These are phyloP conservation scores for Vaccinium vitisidaea DNA, from an alignment of 148 eudicot genomes.

Conservation along the genomic window DNA sequence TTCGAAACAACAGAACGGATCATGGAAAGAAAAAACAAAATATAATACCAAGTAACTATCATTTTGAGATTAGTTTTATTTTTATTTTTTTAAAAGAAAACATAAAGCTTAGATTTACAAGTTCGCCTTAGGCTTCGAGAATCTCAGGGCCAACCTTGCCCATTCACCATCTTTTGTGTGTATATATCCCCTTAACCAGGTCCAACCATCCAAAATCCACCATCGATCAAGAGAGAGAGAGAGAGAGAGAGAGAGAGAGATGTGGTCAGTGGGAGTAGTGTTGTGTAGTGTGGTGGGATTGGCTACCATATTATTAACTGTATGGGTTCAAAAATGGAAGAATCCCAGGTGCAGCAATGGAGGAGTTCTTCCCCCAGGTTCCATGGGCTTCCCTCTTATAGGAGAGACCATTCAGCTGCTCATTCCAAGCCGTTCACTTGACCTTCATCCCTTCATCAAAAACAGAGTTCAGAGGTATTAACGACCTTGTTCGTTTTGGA, in stretches of 20 bases:
- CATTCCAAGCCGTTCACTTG: not conserved
- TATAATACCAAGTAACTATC: too few relatives aligned
- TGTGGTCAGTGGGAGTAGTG: not conserved
- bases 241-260: not conserved
- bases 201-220: not conserved
- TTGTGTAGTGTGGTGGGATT: not conserved
- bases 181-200: too few relatives aligned
- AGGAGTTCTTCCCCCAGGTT: conserved; percentile 3
- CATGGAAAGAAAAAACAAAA: too few relatives aligned
- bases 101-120: too few relatives aligned
- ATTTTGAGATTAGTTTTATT: too few relatives aligned
- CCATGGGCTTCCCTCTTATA: not conserved
- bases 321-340: not conserved
- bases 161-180: too few relatives aligned
- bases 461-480: not conserved
- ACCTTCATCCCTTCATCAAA: conserved; percentile 6
- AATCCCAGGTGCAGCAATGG: not conserved
- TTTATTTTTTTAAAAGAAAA: too few relatives aligned
- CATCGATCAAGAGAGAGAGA: too few relatives aligned
- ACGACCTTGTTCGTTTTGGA: too few relatives aligned
- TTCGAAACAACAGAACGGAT: too few relatives aligned
- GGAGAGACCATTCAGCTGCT: conserved; percentile 4
- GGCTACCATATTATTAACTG: not conserved
- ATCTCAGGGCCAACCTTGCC: too few relatives aligned
- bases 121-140: too few relatives aligned